Conservation (phyloP, 2,329 filamentous ascomycete genomes). For the Colletotrichum sansevieriae region DNA sequence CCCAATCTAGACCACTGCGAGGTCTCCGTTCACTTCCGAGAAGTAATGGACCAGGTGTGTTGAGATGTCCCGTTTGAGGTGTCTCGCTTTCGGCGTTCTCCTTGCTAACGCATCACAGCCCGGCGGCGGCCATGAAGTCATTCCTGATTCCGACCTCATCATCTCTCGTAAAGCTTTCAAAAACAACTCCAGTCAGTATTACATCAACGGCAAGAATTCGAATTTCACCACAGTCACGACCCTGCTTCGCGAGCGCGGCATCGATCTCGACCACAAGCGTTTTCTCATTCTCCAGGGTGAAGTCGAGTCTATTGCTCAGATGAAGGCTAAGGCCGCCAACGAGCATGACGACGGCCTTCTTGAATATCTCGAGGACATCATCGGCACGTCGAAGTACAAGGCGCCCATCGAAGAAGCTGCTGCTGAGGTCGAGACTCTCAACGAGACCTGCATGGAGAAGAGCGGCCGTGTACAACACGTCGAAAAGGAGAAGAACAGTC, state of each 20-base stretch:
- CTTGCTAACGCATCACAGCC: slow-evolving; percentile 62
- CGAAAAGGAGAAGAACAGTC: slow-evolving; percentile 92
- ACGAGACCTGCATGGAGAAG: slow-evolving; percentile 96
- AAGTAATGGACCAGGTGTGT: slow-evolving; percentile 85
- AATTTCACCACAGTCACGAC: slow-evolving; percentile 94
- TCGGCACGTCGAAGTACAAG: slow-evolving; percentile 99
- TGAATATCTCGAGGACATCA: slow-evolving; percentile 98
- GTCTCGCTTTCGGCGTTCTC: neutral
- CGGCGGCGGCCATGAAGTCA: slow-evolving; percentile 76
- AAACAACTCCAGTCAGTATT: slow-evolving; percentile 98
- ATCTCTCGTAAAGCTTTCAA: slow-evolving; percentile 95
- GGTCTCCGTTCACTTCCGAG: slow-evolving; percentile 95
- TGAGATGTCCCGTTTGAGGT: neutral
- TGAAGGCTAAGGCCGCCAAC: slow-evolving; percentile 96
- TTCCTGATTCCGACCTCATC: slow-evolving; percentile 86
- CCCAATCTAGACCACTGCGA: slow-evolving; percentile 92
- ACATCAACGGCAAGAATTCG: slow-evolving; percentile 90
- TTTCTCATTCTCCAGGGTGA: slow-evolving; percentile 98
- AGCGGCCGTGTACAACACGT: slow-evolving; percentile 96
- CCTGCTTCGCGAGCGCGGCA: slow-evolving; percentile 86
- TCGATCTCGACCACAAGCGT: slow-evolving; percentile 97
- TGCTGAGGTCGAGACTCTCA: slow-evolving; percentile 88
- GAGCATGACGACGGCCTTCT: slow-evolving; percentile 97
- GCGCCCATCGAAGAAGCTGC: slow-evolving; percentile 95
- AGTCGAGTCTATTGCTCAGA: slow-evolving; percentile 98